Conservation (phyloP, 257 asterid genomes). For the Primulina huaijiensis region DNA sequence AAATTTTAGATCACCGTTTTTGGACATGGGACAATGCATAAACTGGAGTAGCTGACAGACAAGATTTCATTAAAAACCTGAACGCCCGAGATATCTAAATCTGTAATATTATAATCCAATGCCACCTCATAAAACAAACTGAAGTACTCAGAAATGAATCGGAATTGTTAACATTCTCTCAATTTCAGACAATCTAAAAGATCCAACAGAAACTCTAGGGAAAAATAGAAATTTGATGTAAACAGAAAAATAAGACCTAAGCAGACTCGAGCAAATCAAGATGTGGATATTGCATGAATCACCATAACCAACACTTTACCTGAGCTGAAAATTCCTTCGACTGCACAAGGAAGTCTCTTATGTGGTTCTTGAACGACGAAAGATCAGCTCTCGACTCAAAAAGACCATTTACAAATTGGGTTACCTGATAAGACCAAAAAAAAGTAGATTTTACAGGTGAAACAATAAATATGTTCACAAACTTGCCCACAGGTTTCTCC, state of each 20-base stretch:
- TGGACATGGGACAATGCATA: neutral
- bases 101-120: neutral
- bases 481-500: slow-evolving; percentile 1
- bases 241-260: neutral
- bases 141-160: neutral
- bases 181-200: neutral
- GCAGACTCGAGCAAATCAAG: slow-evolving; percentile 12
- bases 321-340: slow-evolving; percentile 97
- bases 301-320: slow-evolving; percentile 39
- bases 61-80: too few species aligned
- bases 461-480: slow-evolving; percentile 4
- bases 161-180: neutral
- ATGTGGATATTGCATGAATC: slow-evolving; percentile 3
- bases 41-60: neutral
- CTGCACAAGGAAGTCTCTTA: slow-evolving; percentile 92
- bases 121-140: neutral
- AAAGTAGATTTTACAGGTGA: neutral
- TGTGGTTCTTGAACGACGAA: slow-evolving; percentile 72
- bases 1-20: neutral
- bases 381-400: slow-evolving; percentile 68
- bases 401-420: slow-evolving; percentile 86
- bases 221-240: neutral
- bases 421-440: slow-evolving; percentile 46
- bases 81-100: neutral
- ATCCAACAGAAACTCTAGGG: neutral